Percentiles rank a stretch among this genome's conserved stretches.
These are phyloP conservation scores for Corymbia citriodora DNA, from an alignment of 441 rosid genomes.

Conservation along the genomic window DNA sequence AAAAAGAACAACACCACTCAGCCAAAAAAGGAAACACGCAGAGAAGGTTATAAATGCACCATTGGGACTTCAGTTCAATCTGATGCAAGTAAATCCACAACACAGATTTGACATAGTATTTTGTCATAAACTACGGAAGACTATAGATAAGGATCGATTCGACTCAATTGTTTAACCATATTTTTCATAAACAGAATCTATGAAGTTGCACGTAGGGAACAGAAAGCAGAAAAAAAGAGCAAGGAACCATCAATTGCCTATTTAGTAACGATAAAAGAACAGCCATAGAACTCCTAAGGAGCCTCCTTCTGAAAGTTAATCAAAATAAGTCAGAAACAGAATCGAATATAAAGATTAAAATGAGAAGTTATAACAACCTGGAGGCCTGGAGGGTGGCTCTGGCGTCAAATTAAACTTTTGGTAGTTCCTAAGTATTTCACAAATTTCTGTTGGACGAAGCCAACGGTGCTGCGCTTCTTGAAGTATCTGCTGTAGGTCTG, in stretches of 20 bases:
- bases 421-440: slow-evolving; percentile 46
- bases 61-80: neutral
- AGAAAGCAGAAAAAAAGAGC: neutral
- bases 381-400: slow-evolving; percentile 41
- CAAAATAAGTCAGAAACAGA: neutral
- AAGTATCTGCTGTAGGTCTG: slow-evolving; percentile 46
- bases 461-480: slow-evolving; percentile 55
- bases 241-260: neutral
- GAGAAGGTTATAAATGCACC: neutral
- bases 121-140: neutral
- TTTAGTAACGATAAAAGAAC: neutral
- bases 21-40: neutral
- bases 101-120: neutral
- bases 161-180: neutral
- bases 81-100: neutral
- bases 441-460: slow-evolving; percentile 67
- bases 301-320: neutral
- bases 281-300: neutral
- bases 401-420: slow-evolving; percentile 28
- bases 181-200: neutral
- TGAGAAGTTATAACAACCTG: slow-evolving; percentile 27
- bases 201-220: neutral
- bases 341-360: neutral
- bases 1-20: neutral
- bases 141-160: neutral